Conservation (phyloP, 305 asterid species). For the Andrographis paniculata region DNA sequence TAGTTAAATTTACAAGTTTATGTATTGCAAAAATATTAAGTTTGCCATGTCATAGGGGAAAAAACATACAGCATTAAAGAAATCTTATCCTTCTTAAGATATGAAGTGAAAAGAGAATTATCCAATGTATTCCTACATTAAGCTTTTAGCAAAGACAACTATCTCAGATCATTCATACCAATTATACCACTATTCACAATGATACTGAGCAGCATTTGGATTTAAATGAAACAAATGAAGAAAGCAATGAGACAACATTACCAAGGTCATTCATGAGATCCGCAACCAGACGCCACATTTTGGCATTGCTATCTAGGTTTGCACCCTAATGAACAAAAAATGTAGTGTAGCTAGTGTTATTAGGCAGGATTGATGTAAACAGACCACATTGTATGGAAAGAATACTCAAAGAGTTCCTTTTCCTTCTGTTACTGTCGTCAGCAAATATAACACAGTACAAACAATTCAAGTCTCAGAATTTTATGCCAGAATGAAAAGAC, state of each 20-base stretch:
- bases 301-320: slow-evolving; percentile 90
- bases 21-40: background rate
- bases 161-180: background rate
- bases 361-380: slow-evolving; percentile 3
- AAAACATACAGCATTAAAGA: background rate
- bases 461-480: slow-evolving; percentile 3
- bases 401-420: background rate
- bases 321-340: slow-evolving; percentile 50
- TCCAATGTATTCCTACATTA: background rate
- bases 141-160: background rate
- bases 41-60: background rate
- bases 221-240: background rate
- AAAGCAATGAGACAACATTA: slow-evolving; percentile 18
- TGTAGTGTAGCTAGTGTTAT: slow-evolving; percentile 13
- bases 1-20: background rate
- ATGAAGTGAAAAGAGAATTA: background rate
- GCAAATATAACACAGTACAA: slow-evolving; percentile 1
- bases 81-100: background rate
- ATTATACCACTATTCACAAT: background rate
- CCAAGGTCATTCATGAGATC: slow-evolving; percentile 99
- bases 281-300: slow-evolving; percentile 99
- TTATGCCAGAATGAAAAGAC: slow-evolving; percentile 3
- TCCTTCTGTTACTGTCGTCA: slow-evolving; percentile 3
- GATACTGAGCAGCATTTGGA: background rate
- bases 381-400: slow-evolving; percentile 8